These are phyloP conservation scores for Nissolia schottii DNA, from an alignment of 306 rosid species.

Conservation along the genomic window DNA sequence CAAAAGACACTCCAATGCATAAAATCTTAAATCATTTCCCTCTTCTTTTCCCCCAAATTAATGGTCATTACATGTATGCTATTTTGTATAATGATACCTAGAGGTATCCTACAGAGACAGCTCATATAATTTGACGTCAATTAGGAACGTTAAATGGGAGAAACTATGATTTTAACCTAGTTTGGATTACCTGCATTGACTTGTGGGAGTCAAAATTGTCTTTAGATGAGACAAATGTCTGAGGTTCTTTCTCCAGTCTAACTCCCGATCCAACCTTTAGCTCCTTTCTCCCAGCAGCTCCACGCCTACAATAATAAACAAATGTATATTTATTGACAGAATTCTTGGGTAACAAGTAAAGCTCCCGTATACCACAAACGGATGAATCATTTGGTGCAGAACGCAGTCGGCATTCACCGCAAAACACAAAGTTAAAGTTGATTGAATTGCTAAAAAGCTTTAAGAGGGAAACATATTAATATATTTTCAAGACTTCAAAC, in stretches of 20 bases:
- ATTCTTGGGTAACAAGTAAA: conserved; percentile 1
- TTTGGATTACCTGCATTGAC: conserved; percentile 47
- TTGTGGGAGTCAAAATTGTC: conserved; percentile 27
- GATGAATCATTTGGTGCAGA: conserved; percentile 1
- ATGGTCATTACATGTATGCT: neutral
- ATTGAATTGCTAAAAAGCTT: neutral
- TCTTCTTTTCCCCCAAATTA: neutral
- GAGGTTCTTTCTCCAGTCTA: conserved; percentile 44
- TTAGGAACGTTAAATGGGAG: neutral
- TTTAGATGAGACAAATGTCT: conserved; percentile 26
- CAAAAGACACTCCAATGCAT: neutral
- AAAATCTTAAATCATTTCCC: neutral
- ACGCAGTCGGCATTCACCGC: neutral
- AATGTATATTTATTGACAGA: neutral
- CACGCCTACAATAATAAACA: conserved; percentile 44
- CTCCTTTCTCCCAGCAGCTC: conserved; percentile 40
- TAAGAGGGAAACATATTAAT: neutral
- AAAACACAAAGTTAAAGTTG: neutral
- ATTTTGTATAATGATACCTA: neutral
- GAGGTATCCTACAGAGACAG: neutral
- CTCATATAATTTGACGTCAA: conserved; percentile 3
- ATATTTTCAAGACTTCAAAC: neutral
- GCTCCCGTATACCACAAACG: neutral
- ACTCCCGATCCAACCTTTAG: conserved; percentile 42
- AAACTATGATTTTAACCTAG: neutral